phyloP scores from a whole-genome alignment of 2,329 filamentous ascomycete species.

The Sphaceloma murrayae region DNA sequence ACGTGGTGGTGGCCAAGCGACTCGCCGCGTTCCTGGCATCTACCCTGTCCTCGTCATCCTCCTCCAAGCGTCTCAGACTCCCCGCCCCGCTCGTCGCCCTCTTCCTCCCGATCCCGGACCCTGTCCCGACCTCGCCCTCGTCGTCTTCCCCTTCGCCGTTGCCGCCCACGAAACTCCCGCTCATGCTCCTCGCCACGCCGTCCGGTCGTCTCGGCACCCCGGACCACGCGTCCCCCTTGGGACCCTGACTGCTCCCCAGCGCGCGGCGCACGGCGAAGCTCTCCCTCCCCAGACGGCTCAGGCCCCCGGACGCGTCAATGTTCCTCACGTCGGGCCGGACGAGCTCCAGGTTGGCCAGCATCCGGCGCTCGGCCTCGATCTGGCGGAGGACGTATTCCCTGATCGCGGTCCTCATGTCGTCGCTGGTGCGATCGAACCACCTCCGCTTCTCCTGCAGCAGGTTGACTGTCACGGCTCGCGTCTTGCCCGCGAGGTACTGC shows the following conservation, averaged over 20 bases:
- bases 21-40: constrained; percentile 94
- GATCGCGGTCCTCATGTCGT: constrained; percentile 73
- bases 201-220: constrained; percentile 79
- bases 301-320: constrained; percentile 82
- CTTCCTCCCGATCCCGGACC: constrained; percentile 36
- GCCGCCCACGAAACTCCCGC: constrained; percentile 56
- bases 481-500: constrained; percentile 72
- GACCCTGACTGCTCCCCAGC: constrained; percentile 80
- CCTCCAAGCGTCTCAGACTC: constrained; percentile 52
- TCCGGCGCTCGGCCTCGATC: constrained; percentile 89
- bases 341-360: constrained; percentile 83
- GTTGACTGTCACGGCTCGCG: constrained; percentile 78
- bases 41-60: constrained; percentile 86
- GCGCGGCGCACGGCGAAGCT: constrained; percentile 67
- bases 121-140: constrained; percentile 33
- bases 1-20: constrained; percentile 86
- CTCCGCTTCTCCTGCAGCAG: constrained; percentile 77
- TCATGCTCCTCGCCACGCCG: constrained; percentile 66
- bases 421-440: constrained; percentile 80
- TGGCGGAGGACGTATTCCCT: constrained; percentile 89
- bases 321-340: constrained; percentile 86
- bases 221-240: constrained; percentile 97
- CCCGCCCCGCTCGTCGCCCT: constrained; percentile 40
- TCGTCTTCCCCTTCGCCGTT: constrained; percentile 46
- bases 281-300: constrained; percentile 83